These are phyloP conservation scores for Serendipita sp. DNA, from an alignment of 768 basidiomycete species.

Conservation along the genomic window DNA sequence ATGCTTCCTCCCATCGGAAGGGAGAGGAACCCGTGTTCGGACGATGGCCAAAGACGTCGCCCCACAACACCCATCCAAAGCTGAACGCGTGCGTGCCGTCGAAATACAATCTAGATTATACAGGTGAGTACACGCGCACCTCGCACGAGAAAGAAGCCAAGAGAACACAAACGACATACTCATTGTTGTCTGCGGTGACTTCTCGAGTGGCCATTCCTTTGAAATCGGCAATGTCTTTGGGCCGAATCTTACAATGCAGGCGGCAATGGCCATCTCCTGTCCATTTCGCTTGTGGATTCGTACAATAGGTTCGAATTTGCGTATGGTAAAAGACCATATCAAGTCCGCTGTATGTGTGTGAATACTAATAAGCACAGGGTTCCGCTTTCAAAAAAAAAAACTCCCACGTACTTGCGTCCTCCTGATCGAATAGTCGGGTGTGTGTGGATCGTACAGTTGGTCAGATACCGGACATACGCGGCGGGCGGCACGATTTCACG, in stretches of 20 bases:
- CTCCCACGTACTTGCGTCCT: constrained; percentile 39
- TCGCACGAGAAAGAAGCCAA: too few relatives aligned
- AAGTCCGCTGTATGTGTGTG: constrained; percentile 44
- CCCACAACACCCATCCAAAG: constrained; percentile 71
- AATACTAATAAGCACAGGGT: constrained; percentile 7
- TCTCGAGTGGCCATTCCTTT: neutral
- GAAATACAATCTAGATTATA: constrained; percentile 11
- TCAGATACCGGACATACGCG: constrained; percentile 44
- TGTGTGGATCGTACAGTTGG: constrained; percentile 49
- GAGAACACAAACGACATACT: neutral
- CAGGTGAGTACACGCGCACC: constrained; percentile 8
- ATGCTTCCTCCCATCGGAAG: constrained; percentile 17
- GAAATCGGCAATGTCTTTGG: neutral
- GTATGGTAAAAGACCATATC: constrained; percentile 50
- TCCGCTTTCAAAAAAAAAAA: neutral
- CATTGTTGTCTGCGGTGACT: neutral
- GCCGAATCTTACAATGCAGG: constrained; percentile 19
- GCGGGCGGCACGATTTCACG: constrained; percentile 42
- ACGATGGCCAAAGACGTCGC: constrained; percentile 25
- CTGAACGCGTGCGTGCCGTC: constrained; percentile 55
- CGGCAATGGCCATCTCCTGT: constrained; percentile 57
- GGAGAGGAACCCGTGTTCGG: constrained; percentile 9
- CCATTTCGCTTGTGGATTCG: constrained; percentile 50
- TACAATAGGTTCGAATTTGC: constrained; percentile 62
- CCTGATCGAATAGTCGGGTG: constrained; percentile 51